Evolutionary conservation across 23 red algal genomes (phyloP).

Genomic region (Gracilaria domingensis): DNA sequence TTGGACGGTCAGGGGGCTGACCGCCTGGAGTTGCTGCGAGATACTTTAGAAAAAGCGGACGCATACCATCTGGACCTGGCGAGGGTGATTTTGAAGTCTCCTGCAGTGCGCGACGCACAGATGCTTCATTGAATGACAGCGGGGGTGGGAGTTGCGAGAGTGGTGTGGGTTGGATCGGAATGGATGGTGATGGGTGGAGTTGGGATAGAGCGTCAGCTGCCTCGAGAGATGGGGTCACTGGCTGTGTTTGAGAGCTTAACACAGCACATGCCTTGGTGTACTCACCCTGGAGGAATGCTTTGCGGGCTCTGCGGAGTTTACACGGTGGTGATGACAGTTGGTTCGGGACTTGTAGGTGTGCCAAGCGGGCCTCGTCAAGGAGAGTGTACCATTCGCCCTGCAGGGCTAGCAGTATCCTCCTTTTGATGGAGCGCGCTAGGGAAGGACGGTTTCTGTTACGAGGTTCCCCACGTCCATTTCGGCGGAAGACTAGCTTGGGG

Average conservation of each 20-base stretch:
- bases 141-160: neutral
- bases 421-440: neutral
- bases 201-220: neutral
- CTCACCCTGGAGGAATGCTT: neutral
- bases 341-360: neutral
- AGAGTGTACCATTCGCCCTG: neutral
- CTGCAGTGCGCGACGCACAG: neutral
- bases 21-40: neutral
- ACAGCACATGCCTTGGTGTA: slow-evolving; percentile 4
- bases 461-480: neutral
- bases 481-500: neutral
- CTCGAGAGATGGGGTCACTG: neutral
- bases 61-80: neutral
- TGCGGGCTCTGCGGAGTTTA: neutral
- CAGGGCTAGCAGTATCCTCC: neutral
- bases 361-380: neutral
- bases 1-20: neutral
- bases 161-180: neutral
- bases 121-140: neutral
- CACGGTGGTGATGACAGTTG: neutral
- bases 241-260: neutral
- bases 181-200: neutral
- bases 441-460: neutral
- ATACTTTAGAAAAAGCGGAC: neutral
- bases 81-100: neutral